These are phyloP conservation scores for Ogataea siamensis DNA, from an alignment of 805 yeast genomes.

Conservation along the genomic window DNA sequence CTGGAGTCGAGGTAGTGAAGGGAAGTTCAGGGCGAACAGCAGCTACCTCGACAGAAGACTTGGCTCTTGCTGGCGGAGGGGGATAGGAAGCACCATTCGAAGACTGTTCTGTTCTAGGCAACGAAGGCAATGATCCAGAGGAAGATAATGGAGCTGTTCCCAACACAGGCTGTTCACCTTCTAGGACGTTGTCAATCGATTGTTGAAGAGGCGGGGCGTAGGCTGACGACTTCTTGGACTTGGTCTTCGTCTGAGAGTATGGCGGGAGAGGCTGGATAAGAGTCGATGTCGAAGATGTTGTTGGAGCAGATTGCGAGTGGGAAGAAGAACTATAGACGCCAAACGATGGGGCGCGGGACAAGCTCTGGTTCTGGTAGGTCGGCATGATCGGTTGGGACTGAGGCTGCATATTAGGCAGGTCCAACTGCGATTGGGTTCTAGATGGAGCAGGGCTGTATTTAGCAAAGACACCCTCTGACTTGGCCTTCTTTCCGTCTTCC, in stretches of 20 bases:
- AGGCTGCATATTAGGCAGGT: conserved; percentile 25
- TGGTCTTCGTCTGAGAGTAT: conserved; percentile 15
- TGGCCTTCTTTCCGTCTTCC: conserved; percentile 30
- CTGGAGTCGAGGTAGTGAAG: conserved; percentile 11
- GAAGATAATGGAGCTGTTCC: conserved; percentile 4
- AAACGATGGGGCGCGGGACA: conserved; percentile 5
- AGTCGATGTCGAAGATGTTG: conserved; percentile 24
- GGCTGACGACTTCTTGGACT: conserved; percentile 12
- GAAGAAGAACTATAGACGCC: conserved; percentile 16
- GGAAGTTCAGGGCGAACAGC: conserved; percentile 3
- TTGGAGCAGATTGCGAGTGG: conserved; percentile 25
- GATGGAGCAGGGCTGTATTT: conserved; percentile 71
- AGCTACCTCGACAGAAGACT: not conserved
- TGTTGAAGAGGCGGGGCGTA: conserved; percentile 11
- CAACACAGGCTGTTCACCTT: conserved; percentile 3
- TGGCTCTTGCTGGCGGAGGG: not conserved
- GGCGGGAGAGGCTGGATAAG: conserved; percentile 16
- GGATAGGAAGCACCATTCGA: not conserved
- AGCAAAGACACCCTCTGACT: conserved; percentile 60
- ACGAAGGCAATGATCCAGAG: not conserved
- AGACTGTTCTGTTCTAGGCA: not conserved
- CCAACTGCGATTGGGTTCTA: conserved; percentile 46
- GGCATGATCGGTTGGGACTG: conserved; percentile 22
- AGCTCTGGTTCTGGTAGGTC: conserved; percentile 15
- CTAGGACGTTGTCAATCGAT: not conserved